Evolutionary conservation across 805 yeast species (phyloP), one percentile per base, ranked within the genome.

Genomic region (Wickerhamomyces strasburgensis): DNA sequence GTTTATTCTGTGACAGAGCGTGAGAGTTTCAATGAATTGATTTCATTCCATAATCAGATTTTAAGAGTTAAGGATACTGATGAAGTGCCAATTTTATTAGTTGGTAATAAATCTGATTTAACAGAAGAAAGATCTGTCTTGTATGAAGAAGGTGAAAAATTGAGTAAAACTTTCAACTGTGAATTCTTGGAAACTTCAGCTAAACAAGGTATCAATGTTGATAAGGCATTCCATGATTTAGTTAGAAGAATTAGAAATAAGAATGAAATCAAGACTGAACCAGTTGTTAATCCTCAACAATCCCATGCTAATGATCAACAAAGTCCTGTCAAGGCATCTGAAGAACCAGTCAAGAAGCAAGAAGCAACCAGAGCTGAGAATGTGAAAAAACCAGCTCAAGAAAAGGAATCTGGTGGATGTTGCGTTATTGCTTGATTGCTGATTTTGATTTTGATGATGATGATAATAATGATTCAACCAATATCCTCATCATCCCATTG

Each of bases 141-240:
- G 28, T 72, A 61, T 47, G 83, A 76, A 49, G 86, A 80, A 53
- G 88, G 84, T 19, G 51, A 62, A 31, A 64, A 62, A 39, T 65
- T 84, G 44, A 89, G 90, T 25, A 73, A 69, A 45, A 70, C 72
- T 43, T 75, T 84, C 60, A 69, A 72, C 43, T 78, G 84, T 43
- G 78, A 82, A 44, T 93, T 89, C 58, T 72, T 89, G 49, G 98
- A 93, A 63, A 86, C 98, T 2, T 79, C 90, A 28, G 98, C 98
- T 17, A 93, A 93, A 61, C 85, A 83, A 52, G 80, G 95, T 42
- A 73, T 82, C 47, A 89, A 93, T 52, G 97, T 93, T 31, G 94
- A 86, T 56, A 87, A 81, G 51, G 83, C 89, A 3, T 86, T 86
- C 59, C 79, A 72, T 54, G 80, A 77, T 27, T 58, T 83, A 46